These are phyloP conservation scores for Penicillium sp. DNA, from an alignment of 2,329 filamentous ascomycete species.

Conservation along the genomic window DNA sequence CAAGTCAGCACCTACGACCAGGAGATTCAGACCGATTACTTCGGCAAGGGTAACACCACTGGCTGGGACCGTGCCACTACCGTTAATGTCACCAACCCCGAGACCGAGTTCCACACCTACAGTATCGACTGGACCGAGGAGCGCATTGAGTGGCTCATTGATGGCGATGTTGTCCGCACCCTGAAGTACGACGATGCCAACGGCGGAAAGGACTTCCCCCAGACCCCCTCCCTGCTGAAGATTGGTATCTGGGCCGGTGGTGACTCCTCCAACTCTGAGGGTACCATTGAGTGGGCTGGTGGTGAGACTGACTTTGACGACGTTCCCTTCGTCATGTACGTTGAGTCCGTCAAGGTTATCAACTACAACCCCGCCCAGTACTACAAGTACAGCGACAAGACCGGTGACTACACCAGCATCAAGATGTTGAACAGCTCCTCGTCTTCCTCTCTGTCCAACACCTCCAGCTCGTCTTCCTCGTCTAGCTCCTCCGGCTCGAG, in stretches of 20 bases:
- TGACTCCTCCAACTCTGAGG: slow-evolving; percentile 38
- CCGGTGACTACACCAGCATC: slow-evolving; percentile 66
- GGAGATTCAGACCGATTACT: slow-evolving; percentile 80
- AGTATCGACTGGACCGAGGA: slow-evolving; percentile 66
- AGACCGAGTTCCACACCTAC: slow-evolving; percentile 47
- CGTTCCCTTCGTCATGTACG: slow-evolving; percentile 71
- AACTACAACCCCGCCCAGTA: slow-evolving; percentile 62
- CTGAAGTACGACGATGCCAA: slow-evolving; percentile 62
- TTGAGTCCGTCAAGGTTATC: slow-evolving; percentile 60
- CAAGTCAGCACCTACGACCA: slow-evolving; percentile 35
- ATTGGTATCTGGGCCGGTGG: slow-evolving; percentile 71
- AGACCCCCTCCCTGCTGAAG: slow-evolving; percentile 72
- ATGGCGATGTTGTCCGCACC: slow-evolving; percentile 62
- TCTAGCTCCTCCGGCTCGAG: slow-evolving; percentile 11
- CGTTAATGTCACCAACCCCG: slow-evolving; percentile 64
- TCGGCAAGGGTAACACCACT: slow-evolving; percentile 81
- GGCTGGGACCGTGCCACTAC: slow-evolving; percentile 83
- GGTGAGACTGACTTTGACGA: slow-evolving; percentile 65
- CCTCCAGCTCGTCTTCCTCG: neutral
- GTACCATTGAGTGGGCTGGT: slow-evolving; percentile 69
- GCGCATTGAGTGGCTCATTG: slow-evolving; percentile 64
- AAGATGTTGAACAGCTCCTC: slow-evolving; percentile 3
- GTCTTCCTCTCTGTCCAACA: neutral
- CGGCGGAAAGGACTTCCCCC: slow-evolving; percentile 62
- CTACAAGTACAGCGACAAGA: slow-evolving; percentile 64